These are phyloP conservation scores for Mesotaenium endlicherianum DNA, from an alignment of 139 green algal genomes.

Conservation along the genomic window DNA sequence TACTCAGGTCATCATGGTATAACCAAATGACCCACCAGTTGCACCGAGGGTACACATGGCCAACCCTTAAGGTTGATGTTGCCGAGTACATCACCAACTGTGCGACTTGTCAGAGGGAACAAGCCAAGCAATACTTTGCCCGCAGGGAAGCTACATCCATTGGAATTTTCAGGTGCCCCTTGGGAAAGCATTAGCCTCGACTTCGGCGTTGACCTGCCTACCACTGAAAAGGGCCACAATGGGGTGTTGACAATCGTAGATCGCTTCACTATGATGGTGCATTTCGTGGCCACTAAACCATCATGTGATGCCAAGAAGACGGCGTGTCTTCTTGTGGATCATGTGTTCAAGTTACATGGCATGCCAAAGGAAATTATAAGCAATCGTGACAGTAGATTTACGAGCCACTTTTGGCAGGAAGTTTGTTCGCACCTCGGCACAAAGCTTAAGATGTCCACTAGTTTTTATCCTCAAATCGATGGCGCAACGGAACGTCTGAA, in stretches of 20 bases:
- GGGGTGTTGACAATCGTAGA: not conserved
- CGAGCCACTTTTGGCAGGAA: not conserved
- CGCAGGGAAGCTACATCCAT: too few species aligned
- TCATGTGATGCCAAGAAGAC: not conserved
- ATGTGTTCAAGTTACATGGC: not conserved
- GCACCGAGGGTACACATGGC: too few species aligned
- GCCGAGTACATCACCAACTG: too few species aligned
- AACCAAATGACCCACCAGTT: too few species aligned
- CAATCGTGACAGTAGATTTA: not conserved
- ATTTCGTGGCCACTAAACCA: not conserved
- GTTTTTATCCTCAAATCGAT: constrained; percentile 4
- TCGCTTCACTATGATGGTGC: not conserved
- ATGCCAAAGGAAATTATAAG: not conserved
- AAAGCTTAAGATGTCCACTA: not conserved
- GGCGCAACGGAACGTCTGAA: not conserved
- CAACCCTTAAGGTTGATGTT: too few species aligned
- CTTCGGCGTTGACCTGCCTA: not conserved
- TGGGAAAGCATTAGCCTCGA: not conserved
- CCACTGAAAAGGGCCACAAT: not conserved
- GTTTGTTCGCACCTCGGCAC: not conserved
- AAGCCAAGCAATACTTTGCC: too few species aligned
- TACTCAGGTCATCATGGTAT: too few species aligned
- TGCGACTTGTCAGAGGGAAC: too few species aligned
- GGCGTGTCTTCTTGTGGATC: not conserved
- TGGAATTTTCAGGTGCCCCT: too few species aligned